phyloP scores from a whole-genome alignment of 2,329 filamentous ascomycete genomes.

The Rugonectria rugulosa region DNA sequence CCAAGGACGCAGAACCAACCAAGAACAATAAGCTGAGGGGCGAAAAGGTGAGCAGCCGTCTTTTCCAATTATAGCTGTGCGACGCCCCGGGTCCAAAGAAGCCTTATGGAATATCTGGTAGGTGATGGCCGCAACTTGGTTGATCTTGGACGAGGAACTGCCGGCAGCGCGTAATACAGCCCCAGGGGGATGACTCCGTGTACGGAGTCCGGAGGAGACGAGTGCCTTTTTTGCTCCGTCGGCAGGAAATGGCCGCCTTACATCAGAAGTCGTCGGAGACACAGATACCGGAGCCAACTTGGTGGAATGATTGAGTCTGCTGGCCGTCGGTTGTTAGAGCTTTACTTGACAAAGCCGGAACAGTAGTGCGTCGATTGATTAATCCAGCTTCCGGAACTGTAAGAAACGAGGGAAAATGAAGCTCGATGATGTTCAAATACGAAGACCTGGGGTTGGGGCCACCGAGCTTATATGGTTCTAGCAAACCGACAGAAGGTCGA shows the following conservation, averaged over 20 bases:
- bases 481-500: conserved; percentile 30
- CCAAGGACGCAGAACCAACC: conserved; percentile 8
- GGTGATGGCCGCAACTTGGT: conserved; percentile 14
- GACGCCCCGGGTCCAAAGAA: neutral
- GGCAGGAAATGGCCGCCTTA: conserved; percentile 20
- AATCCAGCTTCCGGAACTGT: neutral
- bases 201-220: no score
- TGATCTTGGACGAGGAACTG: conserved; percentile 22
- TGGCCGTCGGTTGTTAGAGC: conserved; percentile 15
- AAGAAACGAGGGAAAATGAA: neutral
- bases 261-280: conserved; percentile 31
- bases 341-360: conserved; percentile 4
- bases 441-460: conserved; percentile 24
- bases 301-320: conserved; percentile 8
- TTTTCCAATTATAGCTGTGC: conserved; percentile 10
- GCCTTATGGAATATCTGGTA: conserved; percentile 5
- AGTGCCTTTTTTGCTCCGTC: conserved; percentile 18
- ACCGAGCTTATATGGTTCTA: conserved; percentile 37
- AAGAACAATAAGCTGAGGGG: conserved; percentile 19
- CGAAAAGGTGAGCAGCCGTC: conserved; percentile 14
- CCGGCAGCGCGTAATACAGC: conserved; percentile 2
- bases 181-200: conserved; percentile 15
- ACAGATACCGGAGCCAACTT: conserved; percentile 14
- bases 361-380: neutral
- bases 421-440: conserved; percentile 4